Percentiles rank a stretch among this genome's conserved stretches.
Evolutionary conservation across 2,329 filamentous ascomycete species (phyloP).

Genomic region (Dothideomycetidae sp.): DNA sequence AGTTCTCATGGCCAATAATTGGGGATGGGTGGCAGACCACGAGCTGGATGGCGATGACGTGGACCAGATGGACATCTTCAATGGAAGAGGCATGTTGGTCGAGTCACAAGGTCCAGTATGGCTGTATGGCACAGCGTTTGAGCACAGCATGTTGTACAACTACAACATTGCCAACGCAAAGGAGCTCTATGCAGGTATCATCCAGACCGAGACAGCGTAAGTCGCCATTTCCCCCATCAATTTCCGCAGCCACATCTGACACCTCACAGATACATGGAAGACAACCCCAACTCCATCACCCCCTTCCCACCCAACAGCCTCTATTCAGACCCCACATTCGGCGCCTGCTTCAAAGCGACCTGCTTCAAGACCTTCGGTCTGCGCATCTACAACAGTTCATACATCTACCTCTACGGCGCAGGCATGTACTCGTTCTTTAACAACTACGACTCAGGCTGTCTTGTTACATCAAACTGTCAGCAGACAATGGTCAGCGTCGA

Average conservation of each 20-base stretch:
- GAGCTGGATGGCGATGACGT: constrained; percentile 63
- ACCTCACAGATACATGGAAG: constrained; percentile 48
- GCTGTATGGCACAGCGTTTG: constrained; percentile 53
- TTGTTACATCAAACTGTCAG: constrained; percentile 56
- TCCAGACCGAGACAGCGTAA: constrained; percentile 83
- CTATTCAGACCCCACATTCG: constrained; percentile 57
- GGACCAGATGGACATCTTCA: constrained; percentile 69
- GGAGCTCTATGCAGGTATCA: constrained; percentile 67
- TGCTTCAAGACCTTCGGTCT: constrained; percentile 70
- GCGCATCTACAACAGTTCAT: constrained; percentile 50
- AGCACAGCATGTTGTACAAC: constrained; percentile 53
- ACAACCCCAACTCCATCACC: constrained; percentile 58
- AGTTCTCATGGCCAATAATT: constrained; percentile 74
- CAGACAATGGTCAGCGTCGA: constrained; percentile 63
- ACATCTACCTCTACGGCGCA: constrained; percentile 56
- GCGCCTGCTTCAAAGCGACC: constrained; percentile 33
- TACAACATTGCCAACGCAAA: constrained; percentile 68
- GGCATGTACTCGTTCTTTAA: constrained; percentile 75
- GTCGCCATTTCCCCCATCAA: constrained; percentile 14
- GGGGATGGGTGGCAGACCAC: constrained; percentile 89
- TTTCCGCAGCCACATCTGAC: constrained; percentile 1
- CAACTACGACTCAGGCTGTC: constrained; percentile 61
- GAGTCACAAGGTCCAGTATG: constrained; percentile 38
- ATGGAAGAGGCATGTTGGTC: constrained; percentile 66
- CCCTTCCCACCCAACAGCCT: constrained; percentile 47